Base-by-base conservation (phyloP, 441 rosid genomes). In the Francoa sonchifolia region DNA sequence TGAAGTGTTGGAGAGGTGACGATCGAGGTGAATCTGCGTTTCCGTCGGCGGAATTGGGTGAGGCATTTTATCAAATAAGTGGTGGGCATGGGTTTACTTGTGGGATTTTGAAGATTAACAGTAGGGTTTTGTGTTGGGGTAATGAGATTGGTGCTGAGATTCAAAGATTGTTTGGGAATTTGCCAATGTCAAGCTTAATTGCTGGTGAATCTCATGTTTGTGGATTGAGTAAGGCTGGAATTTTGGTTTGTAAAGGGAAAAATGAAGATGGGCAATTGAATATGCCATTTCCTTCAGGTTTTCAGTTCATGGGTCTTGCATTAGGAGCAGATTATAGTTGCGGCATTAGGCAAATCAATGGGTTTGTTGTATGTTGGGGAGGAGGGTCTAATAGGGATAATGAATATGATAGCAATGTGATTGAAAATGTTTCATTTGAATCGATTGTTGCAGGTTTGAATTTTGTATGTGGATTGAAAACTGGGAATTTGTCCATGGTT, bases 351-450 rank as follows among this genome's bases (percentile, higher is more conserved):
- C 45, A 4, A 2, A 51, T 39, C 8, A 77, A 75, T 27, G 52
- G 61, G 5, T 64, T 76, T 0, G 95, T 74, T 9, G 64, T 67
- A 47, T 88, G 97, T 17, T 88, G 95, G 95, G 97, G 95, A 21
- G 74, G 74, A n/a, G n/a, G n/a, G n/a, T n/a, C n/a, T n/a, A n/a
- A n/a, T n/a, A n/a, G n/a, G n/a, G n/a, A n/a, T n/a, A n/a, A n/a
- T 21, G 35, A 56, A 58, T 19, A 47, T 58, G 39, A 68, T 51
- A 28, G 6, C 39, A 54, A 44, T 48, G 75, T 25, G 16, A 63
- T 62, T 3, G 56, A 58, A 10, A 55, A 26, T 7, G 35, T 66
- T 58, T 42, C 58, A 0, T 88, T 84, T 41, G 90, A 78, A 52
- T 73, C 74, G 1, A 69, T 88, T 22, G 78, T 74, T 48, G 65